Evolutionary conservation across 805 yeast species (phyloP).

Genomic region (Nakazawaea sp.): DNA sequence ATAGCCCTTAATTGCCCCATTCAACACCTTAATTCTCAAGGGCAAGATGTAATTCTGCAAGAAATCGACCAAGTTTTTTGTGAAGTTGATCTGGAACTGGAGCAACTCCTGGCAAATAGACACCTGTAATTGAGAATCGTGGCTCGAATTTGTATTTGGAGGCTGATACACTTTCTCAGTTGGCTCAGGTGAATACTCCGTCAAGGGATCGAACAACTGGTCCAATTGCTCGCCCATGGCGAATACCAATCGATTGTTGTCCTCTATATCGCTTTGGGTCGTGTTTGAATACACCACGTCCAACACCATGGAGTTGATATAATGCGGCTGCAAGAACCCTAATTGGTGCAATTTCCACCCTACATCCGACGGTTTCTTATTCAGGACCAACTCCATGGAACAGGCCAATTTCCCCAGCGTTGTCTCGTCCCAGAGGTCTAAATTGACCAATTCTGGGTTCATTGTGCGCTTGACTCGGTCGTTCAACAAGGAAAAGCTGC

Average conservation of each 20-base stretch:
- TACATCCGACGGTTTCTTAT: conserved; percentile 45
- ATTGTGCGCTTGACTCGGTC: conserved; percentile 16
- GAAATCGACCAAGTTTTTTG: conserved; percentile 65
- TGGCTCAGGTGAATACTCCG: conserved; percentile 89
- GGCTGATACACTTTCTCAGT: conserved; percentile 65
- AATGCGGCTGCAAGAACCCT: conserved; percentile 50
- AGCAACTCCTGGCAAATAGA: conserved; percentile 63
- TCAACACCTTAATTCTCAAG: conserved; percentile 60
- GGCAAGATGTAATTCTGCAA: conserved; percentile 78
- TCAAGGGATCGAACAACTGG: conserved; percentile 80
- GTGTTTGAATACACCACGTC: conserved; percentile 70
- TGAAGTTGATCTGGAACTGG: conserved; percentile 65
- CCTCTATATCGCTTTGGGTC: conserved; percentile 39
- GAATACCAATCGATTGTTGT: conserved; percentile 71
- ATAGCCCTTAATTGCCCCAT: conserved; percentile 41
- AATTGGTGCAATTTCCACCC: conserved; percentile 49
- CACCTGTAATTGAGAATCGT: conserved; percentile 25
- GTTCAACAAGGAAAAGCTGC: conserved; percentile 57
- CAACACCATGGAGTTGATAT: conserved; percentile 44
- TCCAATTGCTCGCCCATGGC: conserved; percentile 81
- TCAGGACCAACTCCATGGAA: conserved; percentile 46
- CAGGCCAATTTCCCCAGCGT: conserved; percentile 79
- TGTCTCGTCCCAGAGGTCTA: conserved; percentile 67
- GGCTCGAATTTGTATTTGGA: conserved; percentile 33
- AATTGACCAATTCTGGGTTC: conserved; percentile 15